Base-by-base conservation (phyloP, 2,329 filamentous ascomycete genomes). In the Fusarium oligoseptatum region DNA sequence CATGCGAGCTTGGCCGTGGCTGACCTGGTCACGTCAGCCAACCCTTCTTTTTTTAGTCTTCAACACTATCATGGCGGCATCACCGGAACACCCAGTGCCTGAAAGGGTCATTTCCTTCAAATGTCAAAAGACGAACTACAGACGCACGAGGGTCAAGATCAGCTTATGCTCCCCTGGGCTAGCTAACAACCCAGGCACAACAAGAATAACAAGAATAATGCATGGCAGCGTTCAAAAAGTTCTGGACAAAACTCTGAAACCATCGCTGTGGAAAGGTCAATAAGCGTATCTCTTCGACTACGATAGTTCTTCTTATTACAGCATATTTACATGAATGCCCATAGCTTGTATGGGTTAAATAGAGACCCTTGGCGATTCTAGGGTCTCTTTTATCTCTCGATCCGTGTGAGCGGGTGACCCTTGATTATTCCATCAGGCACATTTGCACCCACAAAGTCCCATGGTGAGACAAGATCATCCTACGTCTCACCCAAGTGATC, bases 21-120 rank as follows among this genome's bases (percentile, higher is more conserved):
- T 75, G 73, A 75, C 63, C 64, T 68, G 70, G 70, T 74, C 73
- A 74, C 67, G 70, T 70, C 72, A 75, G 41, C 73, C 66, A 73
- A 68, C 32, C 17, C 60, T 32, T 58, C 36, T 66, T 55, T 55
- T 60, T 45, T 62, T 20, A 41, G 37, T 43, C 61, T 45, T 20
- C 48, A n/a, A 32, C 48, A 8, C 10, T 58, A 39, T 43, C 24
- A 24, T 39, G 29, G 50, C 56, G 43, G 50, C 52, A 69, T 65
- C 63, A 75, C 43, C 62, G 58, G 69, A 75, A 60, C 60, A 68
- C 27, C 37, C 20, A 58, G 24, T 32, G 45, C 34, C 14, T 36
- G n/a, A 24, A 34, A 58, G 12, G 45, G 64, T 68, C 72, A 75
- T 60, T 43, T 20, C 43, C 52, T 45, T 41, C 58, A 60, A 66